Percentiles rank a stretch among this genome's conserved stretches.
Conservation (phyloP, 495 filamentous ascomycete species). For the Penicillium mononematosum region DNA sequence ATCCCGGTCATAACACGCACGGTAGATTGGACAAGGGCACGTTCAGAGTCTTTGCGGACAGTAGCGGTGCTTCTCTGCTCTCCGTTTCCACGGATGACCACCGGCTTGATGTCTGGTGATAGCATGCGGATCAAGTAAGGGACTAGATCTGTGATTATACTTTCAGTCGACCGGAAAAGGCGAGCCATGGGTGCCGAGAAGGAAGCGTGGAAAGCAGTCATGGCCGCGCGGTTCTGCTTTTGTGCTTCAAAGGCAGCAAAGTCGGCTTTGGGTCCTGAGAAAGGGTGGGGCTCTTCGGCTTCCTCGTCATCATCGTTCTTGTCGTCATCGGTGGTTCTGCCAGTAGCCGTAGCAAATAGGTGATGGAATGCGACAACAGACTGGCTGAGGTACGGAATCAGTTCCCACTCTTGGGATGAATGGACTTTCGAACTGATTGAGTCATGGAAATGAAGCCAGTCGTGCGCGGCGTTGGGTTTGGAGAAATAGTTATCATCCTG, state of each 20-base stretch:
- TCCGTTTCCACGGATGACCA: slow-evolving; percentile 76
- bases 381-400: slow-evolving; percentile 79
- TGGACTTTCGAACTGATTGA: slow-evolving; percentile 71
- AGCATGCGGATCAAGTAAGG: slow-evolving; percentile 81
- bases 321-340: slow-evolving; percentile 36
- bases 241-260: slow-evolving; percentile 73
- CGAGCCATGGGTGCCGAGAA: slow-evolving; percentile 62
- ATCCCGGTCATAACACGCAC: slow-evolving; percentile 76
- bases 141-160: slow-evolving; percentile 75
- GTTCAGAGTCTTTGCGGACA: slow-evolving; percentile 82
- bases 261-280: slow-evolving; percentile 76
- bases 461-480: slow-evolving; percentile 82
- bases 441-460: slow-evolving; percentile 96
- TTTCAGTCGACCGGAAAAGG: slow-evolving; percentile 71
- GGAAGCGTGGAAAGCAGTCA: slow-evolving; percentile 54
- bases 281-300: slow-evolving; percentile 61
- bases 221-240: slow-evolving; percentile 62
- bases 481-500: slow-evolving; percentile 90
- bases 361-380: slow-evolving; percentile 87
- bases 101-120: slow-evolving; percentile 85
- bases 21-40: slow-evolving; percentile 71
- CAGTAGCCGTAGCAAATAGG: slow-evolving; percentile 67
- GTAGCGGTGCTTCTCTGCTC: slow-evolving; percentile 68
- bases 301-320: slow-evolving; percentile 48
- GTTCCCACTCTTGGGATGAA: slow-evolving; percentile 81